Conservation (phyloP, 1,284 basidiomycete genomes). For the Marasmius fiardii region DNA sequence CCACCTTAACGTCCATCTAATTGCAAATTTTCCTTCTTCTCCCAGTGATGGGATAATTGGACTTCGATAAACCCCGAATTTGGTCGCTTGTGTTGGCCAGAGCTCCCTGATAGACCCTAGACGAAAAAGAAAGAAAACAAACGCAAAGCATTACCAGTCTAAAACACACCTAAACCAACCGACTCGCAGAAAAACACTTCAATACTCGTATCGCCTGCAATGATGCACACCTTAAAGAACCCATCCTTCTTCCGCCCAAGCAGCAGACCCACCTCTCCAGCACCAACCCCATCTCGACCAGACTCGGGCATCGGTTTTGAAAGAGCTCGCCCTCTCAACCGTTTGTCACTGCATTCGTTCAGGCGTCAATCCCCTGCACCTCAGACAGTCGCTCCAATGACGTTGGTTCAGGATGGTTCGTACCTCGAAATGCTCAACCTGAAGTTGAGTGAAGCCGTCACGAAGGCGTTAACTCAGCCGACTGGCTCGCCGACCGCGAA, state of each 20-base stretch:
- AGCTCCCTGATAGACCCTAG: constrained; percentile 15
- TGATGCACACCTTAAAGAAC: constrained; percentile 65
- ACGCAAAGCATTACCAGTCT: neutral
- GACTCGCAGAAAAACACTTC: neutral
- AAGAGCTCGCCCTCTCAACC: constrained; percentile 49
- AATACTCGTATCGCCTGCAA: constrained; percentile 13
- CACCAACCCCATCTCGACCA: constrained; percentile 29
- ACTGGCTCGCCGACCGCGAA: constrained; percentile 42
- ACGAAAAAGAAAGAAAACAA: neutral
- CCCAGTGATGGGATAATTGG: constrained; percentile 65
- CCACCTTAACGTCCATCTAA: constrained; percentile 57
- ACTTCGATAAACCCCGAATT: constrained; percentile 28
- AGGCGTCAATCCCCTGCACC: constrained; percentile 46
- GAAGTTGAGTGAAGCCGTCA: constrained; percentile 77
- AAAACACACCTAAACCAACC: neutral
- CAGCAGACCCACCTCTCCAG: constrained; percentile 59
- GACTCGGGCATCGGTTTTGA: constrained; percentile 39
- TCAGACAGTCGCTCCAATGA: constrained; percentile 34
- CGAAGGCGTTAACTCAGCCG: constrained; percentile 68
- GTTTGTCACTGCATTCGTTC: constrained; percentile 55
- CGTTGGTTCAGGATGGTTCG: constrained; percentile 69
- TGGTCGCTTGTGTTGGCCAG: constrained; percentile 29
- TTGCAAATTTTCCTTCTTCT: constrained; percentile 19
- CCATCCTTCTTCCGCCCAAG: constrained; percentile 62
- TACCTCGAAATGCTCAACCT: constrained; percentile 73